Conservation (phyloP, 2,329 filamentous ascomycete species). For the Aureobasidium sp. region DNA sequence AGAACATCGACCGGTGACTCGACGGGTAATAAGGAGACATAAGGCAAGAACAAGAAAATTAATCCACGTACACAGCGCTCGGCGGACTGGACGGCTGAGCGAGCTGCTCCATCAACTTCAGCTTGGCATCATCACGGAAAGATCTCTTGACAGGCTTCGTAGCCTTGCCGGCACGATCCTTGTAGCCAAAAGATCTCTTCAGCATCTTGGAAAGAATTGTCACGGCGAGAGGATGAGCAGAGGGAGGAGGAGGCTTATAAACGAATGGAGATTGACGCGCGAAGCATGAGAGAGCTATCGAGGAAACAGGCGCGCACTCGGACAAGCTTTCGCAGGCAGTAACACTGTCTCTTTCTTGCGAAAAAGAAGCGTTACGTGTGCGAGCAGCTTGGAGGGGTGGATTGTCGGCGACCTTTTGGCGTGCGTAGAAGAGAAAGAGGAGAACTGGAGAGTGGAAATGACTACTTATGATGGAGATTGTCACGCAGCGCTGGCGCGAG, state of each 20-base stretch:
- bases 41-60: neutral
- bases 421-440: slow-evolving; percentile 13
- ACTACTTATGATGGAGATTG: neutral
- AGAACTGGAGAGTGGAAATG: neutral
- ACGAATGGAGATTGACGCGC: slow-evolving; percentile 16
- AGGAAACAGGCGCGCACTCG: slow-evolving; percentile 11
- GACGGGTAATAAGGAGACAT: neutral
- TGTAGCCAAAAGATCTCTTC: slow-evolving; percentile 81
- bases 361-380: slow-evolving; percentile 12
- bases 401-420: slow-evolving; percentile 19
- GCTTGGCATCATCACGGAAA: slow-evolving; percentile 70
- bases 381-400: slow-evolving; percentile 13
- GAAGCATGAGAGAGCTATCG: slow-evolving; percentile 4
- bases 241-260: slow-evolving; percentile 12
- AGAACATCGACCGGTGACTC: neutral
- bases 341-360: neutral
- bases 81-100: slow-evolving; percentile 48
- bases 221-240: slow-evolving; percentile 29
- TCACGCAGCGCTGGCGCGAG: slow-evolving; percentile 12
- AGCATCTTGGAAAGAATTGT: slow-evolving; percentile 59
- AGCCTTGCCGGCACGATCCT: slow-evolving; percentile 83
- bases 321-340: slow-evolving; percentile 16
- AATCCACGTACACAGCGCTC: slow-evolving; percentile 12
- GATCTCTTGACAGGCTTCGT: slow-evolving; percentile 70
- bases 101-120: slow-evolving; percentile 81